Conservation (phyloP, 306 rosid species). For the Citrullus mucosospermus region DNA sequence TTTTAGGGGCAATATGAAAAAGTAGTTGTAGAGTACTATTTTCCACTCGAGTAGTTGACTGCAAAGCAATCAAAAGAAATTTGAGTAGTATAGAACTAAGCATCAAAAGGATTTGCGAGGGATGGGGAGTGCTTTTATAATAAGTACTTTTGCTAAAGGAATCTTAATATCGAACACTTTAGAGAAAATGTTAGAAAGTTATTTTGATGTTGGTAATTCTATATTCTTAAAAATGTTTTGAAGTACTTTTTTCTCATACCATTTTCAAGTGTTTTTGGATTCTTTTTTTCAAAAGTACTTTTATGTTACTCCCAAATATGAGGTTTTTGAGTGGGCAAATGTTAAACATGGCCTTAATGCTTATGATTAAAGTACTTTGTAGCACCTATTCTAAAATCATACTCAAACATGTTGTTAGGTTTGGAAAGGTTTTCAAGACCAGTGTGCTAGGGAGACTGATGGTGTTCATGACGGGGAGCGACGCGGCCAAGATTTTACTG, state of each 20-base stretch:
- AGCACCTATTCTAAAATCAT: neutral
- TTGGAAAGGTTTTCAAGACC: conserved; percentile 76
- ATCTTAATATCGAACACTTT: neutral
- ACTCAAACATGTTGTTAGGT: conserved; percentile 17
- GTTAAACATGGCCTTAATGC: neutral
- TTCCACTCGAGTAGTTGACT: neutral
- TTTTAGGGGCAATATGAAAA: neutral
- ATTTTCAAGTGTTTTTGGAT: no score
- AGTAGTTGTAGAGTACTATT: neutral
- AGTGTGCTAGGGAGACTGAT: conserved; percentile 62
- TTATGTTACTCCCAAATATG: no score
- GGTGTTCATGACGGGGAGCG: conserved; percentile 81
- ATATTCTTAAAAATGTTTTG: neutral
- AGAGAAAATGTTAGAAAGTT: neutral
- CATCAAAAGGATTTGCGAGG: neutral
- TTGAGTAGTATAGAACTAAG: neutral
- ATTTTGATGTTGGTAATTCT: neutral
- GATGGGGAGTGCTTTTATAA: neutral
- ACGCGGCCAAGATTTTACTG: conserved; percentile 63
- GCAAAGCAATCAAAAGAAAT: neutral
- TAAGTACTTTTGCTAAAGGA: neutral
- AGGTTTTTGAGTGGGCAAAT: neutral
- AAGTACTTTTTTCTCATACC: neutral
- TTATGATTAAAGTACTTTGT: neutral
- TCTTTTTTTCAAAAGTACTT: no score